Conservation (phyloP, 257 asterid species). For the Fraxinus americana region DNA sequence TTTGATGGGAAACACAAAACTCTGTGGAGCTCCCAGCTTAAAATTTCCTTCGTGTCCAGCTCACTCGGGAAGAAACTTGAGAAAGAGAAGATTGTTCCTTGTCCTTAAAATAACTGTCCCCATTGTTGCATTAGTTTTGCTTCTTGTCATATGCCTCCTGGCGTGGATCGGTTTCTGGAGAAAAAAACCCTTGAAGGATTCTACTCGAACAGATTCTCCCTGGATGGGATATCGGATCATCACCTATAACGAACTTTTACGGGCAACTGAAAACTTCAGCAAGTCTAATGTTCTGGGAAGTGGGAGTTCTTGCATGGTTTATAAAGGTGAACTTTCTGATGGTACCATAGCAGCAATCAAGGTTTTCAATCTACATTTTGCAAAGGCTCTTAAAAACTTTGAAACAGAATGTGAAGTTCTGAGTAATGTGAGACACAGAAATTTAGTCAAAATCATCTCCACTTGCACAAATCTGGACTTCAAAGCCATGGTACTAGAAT, state of each 20-base stretch:
- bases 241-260: conserved; percentile 31
- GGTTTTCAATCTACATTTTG: conserved; percentile 34
- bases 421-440: conserved; percentile 42
- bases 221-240: conserved; percentile 20
- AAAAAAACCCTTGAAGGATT: conserved; percentile 11
- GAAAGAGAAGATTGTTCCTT: conserved; percentile 15
- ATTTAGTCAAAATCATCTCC: conserved; percentile 44
- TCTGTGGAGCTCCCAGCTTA: conserved; percentile 36
- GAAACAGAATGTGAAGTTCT: conserved; percentile 45
- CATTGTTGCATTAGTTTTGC: conserved; percentile 18
- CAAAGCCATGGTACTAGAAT: conserved; percentile 45
- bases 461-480: conserved; percentile 50
- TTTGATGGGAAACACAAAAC: conserved; percentile 38
- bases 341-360: conserved; percentile 37
- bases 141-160: conserved; percentile 13
- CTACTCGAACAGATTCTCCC: conserved; percentile 8
- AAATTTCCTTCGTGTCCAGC: conserved; percentile 27
- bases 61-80: conserved; percentile 1
- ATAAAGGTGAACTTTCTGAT: conserved; percentile 30
- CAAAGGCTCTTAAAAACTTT: conserved; percentile 29
- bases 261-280: conserved; percentile 35
- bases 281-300: conserved; percentile 29
- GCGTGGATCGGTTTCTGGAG: conserved; percentile 25
- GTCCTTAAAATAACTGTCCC: conserved; percentile 34
- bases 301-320: conserved; percentile 40